Evolutionary conservation across 148 eudicot genomes (phyloP), one percentile per base, ranked within the genome.

Genomic region (Nyssa sinensis): DNA sequence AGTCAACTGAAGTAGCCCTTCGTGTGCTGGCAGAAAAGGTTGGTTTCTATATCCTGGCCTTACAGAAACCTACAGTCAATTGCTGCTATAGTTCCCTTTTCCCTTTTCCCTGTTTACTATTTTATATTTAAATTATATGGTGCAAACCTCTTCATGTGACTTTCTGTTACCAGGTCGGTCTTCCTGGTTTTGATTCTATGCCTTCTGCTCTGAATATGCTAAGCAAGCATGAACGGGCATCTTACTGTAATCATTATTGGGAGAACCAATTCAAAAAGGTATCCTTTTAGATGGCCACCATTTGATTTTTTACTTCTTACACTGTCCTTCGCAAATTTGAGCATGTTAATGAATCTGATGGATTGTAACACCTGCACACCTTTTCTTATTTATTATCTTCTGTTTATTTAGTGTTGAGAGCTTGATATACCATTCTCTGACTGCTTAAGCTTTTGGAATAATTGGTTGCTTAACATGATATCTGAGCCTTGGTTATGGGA

Each of bases 1-100:
- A 96, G 73, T 91, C 98, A 69, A 96, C 99, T 75, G 99, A 96
- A 93, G 99, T 96, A 37, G 98, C 99, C 24, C 99, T 96, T 78
- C 99, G 98, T 70, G 94, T 89, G 66, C 78, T 96, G 73, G 95
- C 93, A 27, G 99, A 96, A 88, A 96, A 96, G 97, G 99, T 91
- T 67, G 35, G 73, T 69, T 70, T 64, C 34, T 14, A 28, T 51
- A 72, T 24, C 34, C 27, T 78, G 65, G 30, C 58, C 65, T 73
- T 44, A 57, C 62, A 59, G 53, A 78, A 61, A 28, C 10, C 49
- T 21, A 33, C 49, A 31, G 33, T 31, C 61, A 25, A 60, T 51
- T 44, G 32, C 32, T 76, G 24, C 53, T 33, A 12, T 66, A 7
- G 13, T 75, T 71, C 35, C 19, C 41, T 63, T 58, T 31, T 62